phyloP scores from a whole-genome alignment of 2,329 filamentous ascomycete genomes.

The Fusarium sp. region DNA sequence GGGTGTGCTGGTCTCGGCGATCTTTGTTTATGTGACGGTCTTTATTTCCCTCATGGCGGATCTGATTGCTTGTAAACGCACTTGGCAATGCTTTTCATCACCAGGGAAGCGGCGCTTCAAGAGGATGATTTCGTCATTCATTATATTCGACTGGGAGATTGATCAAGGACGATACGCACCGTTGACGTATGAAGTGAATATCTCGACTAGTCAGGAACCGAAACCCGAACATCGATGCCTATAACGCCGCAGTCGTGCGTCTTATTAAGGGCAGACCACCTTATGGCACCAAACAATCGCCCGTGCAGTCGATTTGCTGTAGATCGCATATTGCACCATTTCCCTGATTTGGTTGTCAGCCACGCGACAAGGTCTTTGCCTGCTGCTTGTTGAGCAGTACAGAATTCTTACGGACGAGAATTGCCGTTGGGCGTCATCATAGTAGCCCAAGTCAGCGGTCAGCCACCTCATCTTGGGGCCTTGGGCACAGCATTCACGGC shows the following conservation, averaged over 20 bases:
- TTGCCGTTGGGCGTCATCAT: constrained; percentile 29
- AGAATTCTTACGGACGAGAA: not conserved
- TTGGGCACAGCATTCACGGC: constrained; percentile 12
- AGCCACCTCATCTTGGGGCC: not conserved
- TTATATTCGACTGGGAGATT: constrained; percentile 14
- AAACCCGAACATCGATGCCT: constrained; percentile 35
- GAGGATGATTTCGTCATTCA: constrained; percentile 36
- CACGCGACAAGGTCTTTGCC: constrained; percentile 36
- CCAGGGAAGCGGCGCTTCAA: constrained; percentile 14
- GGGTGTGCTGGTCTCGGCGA: constrained; percentile 30
- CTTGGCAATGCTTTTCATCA: constrained; percentile 24
- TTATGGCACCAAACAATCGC: constrained; percentile 31
- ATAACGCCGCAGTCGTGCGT: constrained; percentile 34
- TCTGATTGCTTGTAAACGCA: constrained; percentile 13
- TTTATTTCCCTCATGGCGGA: constrained; percentile 20
- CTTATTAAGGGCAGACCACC: constrained; percentile 25
- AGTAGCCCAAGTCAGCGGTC: constrained; percentile 18
- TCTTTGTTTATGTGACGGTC: constrained; percentile 22
- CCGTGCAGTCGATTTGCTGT: constrained; percentile 24
- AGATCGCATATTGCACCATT: constrained; percentile 34
- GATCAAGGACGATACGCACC: constrained; percentile 23
- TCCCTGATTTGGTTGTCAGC: constrained; percentile 43
- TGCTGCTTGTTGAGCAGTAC: constrained; percentile 4
- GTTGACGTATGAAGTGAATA: constrained; percentile 38
- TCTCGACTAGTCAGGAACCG: constrained; percentile 43